Base-by-base conservation (phyloP, 2,329 filamentous ascomycete species). In the Ophioceras dolichostomum region DNA sequence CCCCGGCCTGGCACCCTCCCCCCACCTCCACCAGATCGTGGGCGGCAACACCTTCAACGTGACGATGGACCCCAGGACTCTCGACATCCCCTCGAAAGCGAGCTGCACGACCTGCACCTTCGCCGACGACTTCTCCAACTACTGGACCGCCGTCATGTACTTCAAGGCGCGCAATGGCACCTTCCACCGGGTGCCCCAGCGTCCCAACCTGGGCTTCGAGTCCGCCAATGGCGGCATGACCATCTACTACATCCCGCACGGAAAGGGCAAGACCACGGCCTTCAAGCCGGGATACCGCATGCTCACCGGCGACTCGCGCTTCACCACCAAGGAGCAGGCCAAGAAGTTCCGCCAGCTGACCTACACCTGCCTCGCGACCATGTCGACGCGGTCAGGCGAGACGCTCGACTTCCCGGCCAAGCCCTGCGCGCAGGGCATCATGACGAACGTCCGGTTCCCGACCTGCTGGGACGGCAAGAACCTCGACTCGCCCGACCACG, bases 391-490 rank as follows among this genome's bases (percentile, higher is more conserved):
- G 22, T 26, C 22, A 12, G 22, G 22, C 7, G 55, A 62, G 40
- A 37, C 43, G 20, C 49, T 67, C 7, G 22, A 57, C 48, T 56
- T 59, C 41, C 22, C 22, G 22, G 22, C 7, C 22, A 26, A 26
- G 22, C 22, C 22, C 22, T 26, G 22, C 22, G 22, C 22, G 8
- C 22, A 26, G 22, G 63, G 60, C 13, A 65, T 65, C 42, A 59
- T 61, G 49, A 58, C 59, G 3, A 64, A 62, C 48, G 59, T 62
- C 42, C 58, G 60, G 5, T 65, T 67, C 53, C 65, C 64, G 14
- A 60, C 55, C 10, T 73, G 67, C 57, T 73, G 68, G 68, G 59
- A 74, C 42, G 68, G 68, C 32, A 55, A 57, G 32, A 58, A 70
- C 44, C 46, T 67, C 35, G 67, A 70, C 48, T 53, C 58, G 4